phyloP scores from a whole-genome alignment of 2,329 filamentous ascomycete species.

The Beauveria rudraprayagi region DNA sequence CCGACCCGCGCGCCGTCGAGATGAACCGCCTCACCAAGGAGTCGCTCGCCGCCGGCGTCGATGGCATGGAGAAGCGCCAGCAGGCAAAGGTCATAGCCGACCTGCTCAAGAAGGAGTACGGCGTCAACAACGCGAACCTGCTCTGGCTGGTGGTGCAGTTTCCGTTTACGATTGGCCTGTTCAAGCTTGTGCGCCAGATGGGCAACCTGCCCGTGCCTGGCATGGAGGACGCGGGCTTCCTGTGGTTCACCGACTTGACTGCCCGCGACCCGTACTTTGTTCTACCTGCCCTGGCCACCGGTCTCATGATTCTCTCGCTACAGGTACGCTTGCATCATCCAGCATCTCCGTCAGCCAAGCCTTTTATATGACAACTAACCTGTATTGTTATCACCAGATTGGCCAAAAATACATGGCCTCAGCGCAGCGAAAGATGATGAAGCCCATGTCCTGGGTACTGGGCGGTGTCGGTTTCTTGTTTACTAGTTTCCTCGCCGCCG shows the following conservation, averaged over 20 bases:
- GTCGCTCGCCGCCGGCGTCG: constrained; percentile 16
- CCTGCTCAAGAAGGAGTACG: constrained; percentile 29
- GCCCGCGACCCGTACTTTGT: constrained; percentile 68
- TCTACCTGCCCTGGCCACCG: constrained; percentile 56
- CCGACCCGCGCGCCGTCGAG: constrained; percentile 44
- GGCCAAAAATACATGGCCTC: constrained; percentile 20
- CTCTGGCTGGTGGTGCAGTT: constrained; percentile 37
- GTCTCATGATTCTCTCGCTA: constrained; percentile 49
- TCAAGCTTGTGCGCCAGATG: constrained; percentile 70
- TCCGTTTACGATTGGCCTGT: constrained; percentile 72
- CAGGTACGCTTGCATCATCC: constrained; percentile 28
- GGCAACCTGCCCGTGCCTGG: constrained; percentile 70
- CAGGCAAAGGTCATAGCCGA: constrained; percentile 27
- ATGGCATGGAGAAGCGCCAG: constrained; percentile 33
- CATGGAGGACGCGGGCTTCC: constrained; percentile 58
- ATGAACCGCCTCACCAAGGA: constrained; percentile 43
- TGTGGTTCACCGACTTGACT: constrained; percentile 77
- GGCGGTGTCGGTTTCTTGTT: constrained; percentile 35
- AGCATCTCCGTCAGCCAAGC: no score
- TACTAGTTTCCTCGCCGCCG: constrained; percentile 40
- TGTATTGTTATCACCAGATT: constrained; percentile 20
- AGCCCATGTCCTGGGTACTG: constrained; percentile 35
- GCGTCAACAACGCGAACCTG: constrained; percentile 25
- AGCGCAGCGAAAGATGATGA: constrained; percentile 29
- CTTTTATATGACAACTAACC: no score